Evolutionary conservation across 768 basidiomycete genomes (phyloP), one percentile per base, ranked within the genome.

Genomic region (Leccinum variicolor): DNA sequence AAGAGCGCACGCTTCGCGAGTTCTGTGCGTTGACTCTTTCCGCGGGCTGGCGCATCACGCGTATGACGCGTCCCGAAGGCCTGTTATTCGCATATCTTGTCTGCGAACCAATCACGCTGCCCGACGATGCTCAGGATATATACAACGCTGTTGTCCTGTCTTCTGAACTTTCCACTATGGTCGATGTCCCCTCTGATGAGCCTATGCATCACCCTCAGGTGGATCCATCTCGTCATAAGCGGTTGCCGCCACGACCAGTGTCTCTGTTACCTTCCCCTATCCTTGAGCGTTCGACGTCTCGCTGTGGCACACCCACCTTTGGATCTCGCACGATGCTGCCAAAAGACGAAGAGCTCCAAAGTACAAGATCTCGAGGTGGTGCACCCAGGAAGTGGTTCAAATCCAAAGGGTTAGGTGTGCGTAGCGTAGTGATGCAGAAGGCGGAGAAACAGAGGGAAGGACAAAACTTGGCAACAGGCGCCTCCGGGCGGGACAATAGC

Each of bases 41-140:
- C 0, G 79, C 84, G 21, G 85, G 87, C 1, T 88, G 87, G 85
- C 83, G 80, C 48, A 73, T 86, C 10, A 68, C 77, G 51, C 79
- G 80, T 47, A 83, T 85, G 51, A 79, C 80, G 4, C 77, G 78
- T 55, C 79, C 83, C 3, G 77, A 83, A 36, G 86, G 85, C 10
- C 84, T 86, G 2, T 72, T 86, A 39, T 90, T 92, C 64, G 87
- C 85, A 3, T 81, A 90, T 65, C 81, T 91, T 56, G 77, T 85
- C 39, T 89, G 88, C 28, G 79, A 84, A 17, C 89, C 89, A 6
- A 75, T 79, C 2, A 61, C 77, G 3, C 77, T 89, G 14, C 84
- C 86, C 6, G 67, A 69, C 3, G 69, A 73, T 26, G 65, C 63
- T 6, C 61, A 67, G 19, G 59, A 50, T 2, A 66, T 70, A 28